phyloP scores from a whole-genome alignment of 768 basidiomycete species.

The Chalciporus pseudorubinellus region DNA sequence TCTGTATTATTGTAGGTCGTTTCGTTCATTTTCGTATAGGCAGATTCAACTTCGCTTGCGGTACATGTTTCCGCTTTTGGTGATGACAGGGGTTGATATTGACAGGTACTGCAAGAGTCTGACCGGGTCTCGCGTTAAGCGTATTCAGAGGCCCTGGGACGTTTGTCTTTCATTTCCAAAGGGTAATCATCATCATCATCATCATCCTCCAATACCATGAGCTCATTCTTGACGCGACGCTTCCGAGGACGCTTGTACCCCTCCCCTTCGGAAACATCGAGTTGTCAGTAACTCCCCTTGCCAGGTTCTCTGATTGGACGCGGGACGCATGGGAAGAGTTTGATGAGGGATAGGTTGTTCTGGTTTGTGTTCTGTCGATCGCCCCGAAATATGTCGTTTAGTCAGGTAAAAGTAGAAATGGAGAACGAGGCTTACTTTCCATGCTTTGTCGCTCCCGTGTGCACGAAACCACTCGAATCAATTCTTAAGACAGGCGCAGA shows the following conservation, averaged over 20 bases:
- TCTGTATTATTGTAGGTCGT: too few species aligned
- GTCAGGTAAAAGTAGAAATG: background rate
- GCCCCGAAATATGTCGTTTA: background rate
- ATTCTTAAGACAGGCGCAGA: constrained; percentile 52
- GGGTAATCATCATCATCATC: constrained; percentile 25
- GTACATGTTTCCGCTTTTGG: too few species aligned
- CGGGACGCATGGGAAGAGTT: constrained; percentile 51
- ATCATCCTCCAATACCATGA: constrained; percentile 22
- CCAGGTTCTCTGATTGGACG: constrained; percentile 69
- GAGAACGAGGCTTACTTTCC: constrained; percentile 52
- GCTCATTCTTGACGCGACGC: constrained; percentile 44
- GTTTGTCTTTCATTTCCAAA: constrained; percentile 26
- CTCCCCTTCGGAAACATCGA: constrained; percentile 53
- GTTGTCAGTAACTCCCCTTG: constrained; percentile 64
- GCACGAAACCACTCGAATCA: constrained; percentile 56
- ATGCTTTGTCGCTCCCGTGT: constrained; percentile 42
- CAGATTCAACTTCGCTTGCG: too few species aligned
- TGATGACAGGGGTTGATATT: too few species aligned
- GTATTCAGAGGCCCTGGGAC: too few species aligned
- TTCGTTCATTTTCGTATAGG: too few species aligned
- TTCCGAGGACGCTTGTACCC: constrained; percentile 63
- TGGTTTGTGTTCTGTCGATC: constrained; percentile 46
- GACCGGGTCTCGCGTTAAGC: too few species aligned
- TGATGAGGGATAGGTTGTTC: constrained; percentile 50
- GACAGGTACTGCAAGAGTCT: too few species aligned